Evolutionary conservation across 116 monocot species (phyloP).

Genomic region (Zostera marina): DNA sequence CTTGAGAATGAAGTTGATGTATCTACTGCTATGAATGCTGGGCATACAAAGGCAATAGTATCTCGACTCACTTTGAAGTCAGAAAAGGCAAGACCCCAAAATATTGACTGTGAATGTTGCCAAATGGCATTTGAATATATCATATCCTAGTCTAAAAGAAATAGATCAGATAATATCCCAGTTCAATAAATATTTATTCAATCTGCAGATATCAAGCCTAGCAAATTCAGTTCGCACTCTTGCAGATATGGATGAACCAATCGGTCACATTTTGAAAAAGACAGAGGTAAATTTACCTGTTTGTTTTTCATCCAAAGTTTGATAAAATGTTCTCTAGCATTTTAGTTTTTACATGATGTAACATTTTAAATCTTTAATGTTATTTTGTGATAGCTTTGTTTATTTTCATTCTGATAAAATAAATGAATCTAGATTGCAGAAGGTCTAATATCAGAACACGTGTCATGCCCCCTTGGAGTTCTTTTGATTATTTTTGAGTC

Average conservation of each 20-base stretch:
- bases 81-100: constrained; percentile 48
- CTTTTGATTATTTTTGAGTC: constrained; percentile 94
- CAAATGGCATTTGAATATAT: too few species aligned
- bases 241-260: constrained; percentile 92
- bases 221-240: constrained; percentile 66
- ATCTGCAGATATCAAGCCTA: constrained; percentile 64
- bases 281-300: constrained; percentile 50
- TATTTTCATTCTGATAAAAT: background rate
- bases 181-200: background rate
- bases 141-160: too few species aligned
- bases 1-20: constrained; percentile 81
- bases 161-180: too few species aligned
- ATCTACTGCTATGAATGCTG: constrained; percentile 39
- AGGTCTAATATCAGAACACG: constrained; percentile 72
- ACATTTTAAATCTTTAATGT: background rate
- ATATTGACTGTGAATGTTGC: too few species aligned
- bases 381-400: background rate
- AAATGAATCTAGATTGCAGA: constrained; percentile 49
- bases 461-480: constrained; percentile 72
- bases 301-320: background rate
- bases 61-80: constrained; percentile 72
- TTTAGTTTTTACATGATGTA: background rate
- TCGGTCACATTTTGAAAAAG: constrained; percentile 45
- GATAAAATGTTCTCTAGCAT: background rate
- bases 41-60: constrained; percentile 64